These are phyloP conservation scores for Microbotryum intermedium DNA, from an alignment of 1,284 basidiomycete genomes.

Conservation along the genomic window DNA sequence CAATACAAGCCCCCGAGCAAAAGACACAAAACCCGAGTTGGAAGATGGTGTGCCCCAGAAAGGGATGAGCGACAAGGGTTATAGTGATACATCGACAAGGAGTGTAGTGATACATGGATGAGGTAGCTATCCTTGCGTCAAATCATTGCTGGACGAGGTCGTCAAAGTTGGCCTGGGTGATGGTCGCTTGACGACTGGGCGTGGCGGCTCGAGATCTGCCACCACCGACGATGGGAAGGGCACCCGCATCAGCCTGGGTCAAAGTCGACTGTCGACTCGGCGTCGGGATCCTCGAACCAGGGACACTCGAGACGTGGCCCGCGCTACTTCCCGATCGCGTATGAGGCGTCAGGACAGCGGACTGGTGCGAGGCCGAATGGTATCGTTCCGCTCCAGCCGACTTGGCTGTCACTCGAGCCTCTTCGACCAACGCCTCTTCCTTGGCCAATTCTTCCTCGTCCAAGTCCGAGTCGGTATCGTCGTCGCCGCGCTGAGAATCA, in stretches of 20 bases:
- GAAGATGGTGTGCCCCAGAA: not conserved
- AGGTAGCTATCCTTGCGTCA: no score
- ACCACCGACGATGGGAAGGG: no score
- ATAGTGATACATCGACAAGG: not conserved
- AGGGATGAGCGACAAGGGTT: not conserved
- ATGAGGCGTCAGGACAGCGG: not conserved
- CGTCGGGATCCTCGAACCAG: no score
- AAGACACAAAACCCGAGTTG: not conserved
- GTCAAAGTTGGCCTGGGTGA: not conserved
- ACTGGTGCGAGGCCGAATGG: conserved; percentile 10
- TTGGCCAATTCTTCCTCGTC: conserved; percentile 20
- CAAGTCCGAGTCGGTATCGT: conserved; percentile 20
- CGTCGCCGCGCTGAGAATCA: not conserved
- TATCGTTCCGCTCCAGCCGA: conserved; percentile 22
- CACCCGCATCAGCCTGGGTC: not conserved
- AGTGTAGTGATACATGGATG: not conserved
- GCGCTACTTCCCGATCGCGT: no score
- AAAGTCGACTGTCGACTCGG: not conserved
- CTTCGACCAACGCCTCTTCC: conserved; percentile 21
- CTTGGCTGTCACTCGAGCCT: conserved; percentile 9
- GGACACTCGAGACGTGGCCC: no score
- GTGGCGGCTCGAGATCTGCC: not conserved
- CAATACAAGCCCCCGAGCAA: not conserved
- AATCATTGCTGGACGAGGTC: not conserved
- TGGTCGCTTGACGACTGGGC: not conserved